A percentile compares a stretch with the other conserved stretches of the same genome.
Evolutionary conservation across 768 basidiomycete genomes (phyloP).

Genomic region (Hypsizygus marmoreus): DNA sequence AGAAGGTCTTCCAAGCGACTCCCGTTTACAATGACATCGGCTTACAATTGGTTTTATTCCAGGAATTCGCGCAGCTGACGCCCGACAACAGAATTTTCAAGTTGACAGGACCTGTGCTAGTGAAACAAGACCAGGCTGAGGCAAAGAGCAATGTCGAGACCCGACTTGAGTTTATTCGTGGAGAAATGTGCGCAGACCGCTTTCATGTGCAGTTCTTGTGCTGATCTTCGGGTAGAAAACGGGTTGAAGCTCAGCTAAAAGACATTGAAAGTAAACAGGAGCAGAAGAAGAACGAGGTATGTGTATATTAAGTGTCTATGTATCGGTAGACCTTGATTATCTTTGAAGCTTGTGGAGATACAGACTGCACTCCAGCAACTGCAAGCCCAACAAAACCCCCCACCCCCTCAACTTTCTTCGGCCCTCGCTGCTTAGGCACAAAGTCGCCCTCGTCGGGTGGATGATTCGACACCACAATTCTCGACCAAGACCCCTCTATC

Average conservation of each 20-base stretch:
- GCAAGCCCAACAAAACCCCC: constrained; percentile 25
- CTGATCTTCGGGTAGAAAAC: constrained; percentile 44
- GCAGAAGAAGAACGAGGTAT: constrained; percentile 81
- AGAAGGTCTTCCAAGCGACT: constrained; percentile 58
- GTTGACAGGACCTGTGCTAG: constrained; percentile 86
- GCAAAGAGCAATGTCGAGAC: constrained; percentile 89
- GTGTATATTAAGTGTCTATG: constrained; percentile 19
- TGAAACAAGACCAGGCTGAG: constrained; percentile 86
- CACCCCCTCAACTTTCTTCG: constrained; percentile 6
- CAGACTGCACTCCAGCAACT: constrained; percentile 59
- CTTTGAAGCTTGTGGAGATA: constrained; percentile 61
- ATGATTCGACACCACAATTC: neutral
- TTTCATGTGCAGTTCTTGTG: neutral
- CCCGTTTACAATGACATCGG: neutral
- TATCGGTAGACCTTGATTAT: constrained; percentile 12
- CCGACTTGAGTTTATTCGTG: constrained; percentile 82
- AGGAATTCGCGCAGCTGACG: constrained; percentile 84
- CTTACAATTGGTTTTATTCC: constrained; percentile 8
- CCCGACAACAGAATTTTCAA: constrained; percentile 85
- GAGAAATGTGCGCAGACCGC: constrained; percentile 72
- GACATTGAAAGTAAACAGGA: constrained; percentile 77
- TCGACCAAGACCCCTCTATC: neutral
- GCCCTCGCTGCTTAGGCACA: constrained; percentile 8
- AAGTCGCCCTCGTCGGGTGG: neutral
- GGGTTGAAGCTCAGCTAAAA: constrained; percentile 81